Evolutionary conservation across 2,329 filamentous ascomycete species (phyloP).

Genomic region (Fusarium brachygibbosum): DNA sequence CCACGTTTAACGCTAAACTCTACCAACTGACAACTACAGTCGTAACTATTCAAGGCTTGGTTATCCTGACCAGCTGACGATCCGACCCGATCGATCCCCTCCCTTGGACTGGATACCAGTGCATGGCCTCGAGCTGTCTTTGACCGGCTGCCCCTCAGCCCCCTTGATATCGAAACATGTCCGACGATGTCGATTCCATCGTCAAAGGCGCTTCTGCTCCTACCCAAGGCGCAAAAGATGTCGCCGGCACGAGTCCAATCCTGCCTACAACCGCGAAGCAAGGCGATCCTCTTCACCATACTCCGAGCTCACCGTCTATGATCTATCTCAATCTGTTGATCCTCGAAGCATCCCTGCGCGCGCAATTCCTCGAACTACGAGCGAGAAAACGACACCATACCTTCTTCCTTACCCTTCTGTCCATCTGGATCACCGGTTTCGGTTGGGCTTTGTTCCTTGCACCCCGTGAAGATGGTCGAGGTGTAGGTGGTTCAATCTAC

Average conservation of each 20-base stretch:
- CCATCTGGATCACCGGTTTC: slow-evolving; percentile 85
- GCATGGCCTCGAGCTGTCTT: slow-evolving; percentile 44
- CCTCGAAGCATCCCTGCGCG: slow-evolving; percentile 91
- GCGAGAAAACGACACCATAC: slow-evolving; percentile 91
- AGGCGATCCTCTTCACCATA: slow-evolving; percentile 80
- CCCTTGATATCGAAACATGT: slow-evolving; percentile 59
- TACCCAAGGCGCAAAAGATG: slow-evolving; percentile 63
- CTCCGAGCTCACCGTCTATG: slow-evolving; percentile 92
- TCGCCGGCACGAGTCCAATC: slow-evolving; percentile 60
- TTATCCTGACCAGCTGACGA: slow-evolving; percentile 25
- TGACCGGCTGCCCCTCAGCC: slow-evolving; percentile 46
- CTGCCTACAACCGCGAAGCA: slow-evolving; percentile 60
- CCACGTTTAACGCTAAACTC: slow-evolving; percentile 38
- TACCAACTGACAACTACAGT: slow-evolving; percentile 6
- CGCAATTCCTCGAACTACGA: slow-evolving; percentile 91
- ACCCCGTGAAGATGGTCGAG: slow-evolving; percentile 94
- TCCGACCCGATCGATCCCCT: slow-evolving; percentile 2
- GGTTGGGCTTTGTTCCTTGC: slow-evolving; percentile 92
- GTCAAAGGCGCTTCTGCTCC: slow-evolving; percentile 89
- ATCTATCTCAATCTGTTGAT: slow-evolving; percentile 99
- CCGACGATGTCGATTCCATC: slow-evolving; percentile 83
- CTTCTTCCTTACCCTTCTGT: slow-evolving; percentile 87
- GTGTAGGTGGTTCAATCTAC: slow-evolving; percentile 93
- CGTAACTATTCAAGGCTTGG: background rate
- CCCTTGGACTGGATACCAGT: slow-evolving; percentile 16